A percentile compares a stretch with the other conserved stretches of the same genome.
Conservation (phyloP, 306 rosid genomes). For the Acacia confusa region DNA sequence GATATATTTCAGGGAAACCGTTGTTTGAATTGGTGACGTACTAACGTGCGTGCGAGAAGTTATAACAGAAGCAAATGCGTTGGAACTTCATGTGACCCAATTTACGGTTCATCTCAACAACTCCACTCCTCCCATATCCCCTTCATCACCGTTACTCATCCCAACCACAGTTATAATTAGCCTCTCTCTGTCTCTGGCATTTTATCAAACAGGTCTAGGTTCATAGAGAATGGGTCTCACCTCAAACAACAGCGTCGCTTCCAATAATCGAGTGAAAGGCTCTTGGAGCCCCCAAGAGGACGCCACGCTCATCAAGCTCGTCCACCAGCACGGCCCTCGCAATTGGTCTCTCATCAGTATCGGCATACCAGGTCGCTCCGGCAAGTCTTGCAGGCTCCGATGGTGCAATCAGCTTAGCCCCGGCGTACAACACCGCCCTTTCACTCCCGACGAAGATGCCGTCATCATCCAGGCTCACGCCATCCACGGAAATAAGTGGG, state of each 20-base stretch:
- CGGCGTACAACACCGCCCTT: conserved; percentile 82
- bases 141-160: neutral
- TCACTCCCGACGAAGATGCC: conserved; percentile 63
- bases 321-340: conserved; percentile 61
- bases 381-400: conserved; percentile 82
- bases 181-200: neutral
- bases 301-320: conserved; percentile 56
- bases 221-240: neutral
- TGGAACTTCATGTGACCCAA: conserved; percentile 39
- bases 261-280: conserved; percentile 59
- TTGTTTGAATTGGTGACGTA: conserved; percentile 40
- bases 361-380: conserved; percentile 79
- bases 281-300: conserved; percentile 91
- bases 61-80: conserved; percentile 48
- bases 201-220: conserved; percentile 17
- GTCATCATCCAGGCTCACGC: conserved; percentile 67
- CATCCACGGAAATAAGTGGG: conserved; percentile 89
- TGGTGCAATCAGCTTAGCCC: conserved; percentile 97
- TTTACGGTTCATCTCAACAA: conserved; percentile 66
- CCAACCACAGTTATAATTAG: neutral
- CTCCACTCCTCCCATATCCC: neutral
- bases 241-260: neutral
- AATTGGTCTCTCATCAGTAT: conserved; percentile 81
- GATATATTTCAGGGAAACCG: conserved; percentile 29
- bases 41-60: conserved; percentile 31